Conservation (phyloP, 495 filamentous ascomycete species). For the Talaromyces wortmannii region DNA sequence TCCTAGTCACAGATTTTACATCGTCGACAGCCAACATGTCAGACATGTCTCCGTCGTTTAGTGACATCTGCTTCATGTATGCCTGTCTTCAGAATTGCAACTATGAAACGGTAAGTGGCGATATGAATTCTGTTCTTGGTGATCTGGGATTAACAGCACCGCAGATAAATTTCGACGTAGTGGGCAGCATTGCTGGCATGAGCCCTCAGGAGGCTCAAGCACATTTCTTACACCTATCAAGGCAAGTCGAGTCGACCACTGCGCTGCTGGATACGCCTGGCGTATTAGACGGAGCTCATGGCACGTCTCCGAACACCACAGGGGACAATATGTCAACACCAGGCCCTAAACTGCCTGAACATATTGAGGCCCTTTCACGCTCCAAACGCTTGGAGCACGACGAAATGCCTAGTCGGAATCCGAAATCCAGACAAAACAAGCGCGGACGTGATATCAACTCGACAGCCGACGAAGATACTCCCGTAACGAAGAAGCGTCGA, state of each 20-base stretch:
- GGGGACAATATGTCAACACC: neutral
- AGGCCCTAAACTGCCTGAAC: too few relatives aligned
- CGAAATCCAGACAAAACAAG: neutral
- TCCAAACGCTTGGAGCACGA: too few relatives aligned
- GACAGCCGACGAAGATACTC: neutral
- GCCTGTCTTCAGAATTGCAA: constrained; percentile 27
- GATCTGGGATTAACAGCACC: neutral
- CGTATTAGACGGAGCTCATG: too few relatives aligned
- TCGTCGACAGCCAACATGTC: too few relatives aligned
- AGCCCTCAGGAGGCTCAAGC: too few relatives aligned
- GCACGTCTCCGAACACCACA: neutral
- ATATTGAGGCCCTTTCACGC: too few relatives aligned
- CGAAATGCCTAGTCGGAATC: neutral
- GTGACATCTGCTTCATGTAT: constrained; percentile 30
- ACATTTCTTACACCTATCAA: too few relatives aligned
- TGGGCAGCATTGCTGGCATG: constrained; percentile 4
- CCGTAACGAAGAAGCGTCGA: neutral
- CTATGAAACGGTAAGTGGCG: constrained; percentile 16
- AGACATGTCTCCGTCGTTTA: constrained; percentile 10
- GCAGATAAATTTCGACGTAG: constrained; percentile 30
- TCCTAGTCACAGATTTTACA: too few relatives aligned
- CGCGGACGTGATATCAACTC: too few relatives aligned
- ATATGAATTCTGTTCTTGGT: too few relatives aligned
- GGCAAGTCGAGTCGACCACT: too few relatives aligned
- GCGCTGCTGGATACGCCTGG: too few relatives aligned